Base-by-base conservation (phyloP, 306 rosid species). In the Oxytropis ochrocephala region DNA sequence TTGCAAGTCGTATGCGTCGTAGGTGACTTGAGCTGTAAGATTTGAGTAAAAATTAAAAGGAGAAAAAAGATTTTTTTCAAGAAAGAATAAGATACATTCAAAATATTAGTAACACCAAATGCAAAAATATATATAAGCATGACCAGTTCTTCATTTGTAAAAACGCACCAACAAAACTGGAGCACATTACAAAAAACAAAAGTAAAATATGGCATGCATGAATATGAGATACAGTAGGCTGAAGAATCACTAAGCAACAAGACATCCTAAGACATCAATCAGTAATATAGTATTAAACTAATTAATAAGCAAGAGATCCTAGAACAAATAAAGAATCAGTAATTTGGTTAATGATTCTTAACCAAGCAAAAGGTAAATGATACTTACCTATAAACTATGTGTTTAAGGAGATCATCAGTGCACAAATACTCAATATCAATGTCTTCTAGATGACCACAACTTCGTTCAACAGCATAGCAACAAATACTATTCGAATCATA, bases 11-110 rank as follows among this genome's bases (percentile, higher is more conserved):
- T 8, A 78, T 41, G 33, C 80, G 32, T 43, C 47, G 75, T 17
- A 82, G 55, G 17, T 50, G 27, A 17, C 74, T 44, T 6, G 78
- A 14, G 8, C 87, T 85, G 77, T 55, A 57, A 47, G 21, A 13
- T 17, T 14, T 5, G 41, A n/a, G n/a, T n/a, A 27, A 5, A 32
- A 13, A n/a, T 0, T 46, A 46, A 13, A 47, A 47, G 5, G 38
- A 7, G 7, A 14, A 1, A 14, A 13, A 13, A n/a, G 2, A 47
- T 3, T 8, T 2, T 6, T 47, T 2, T 6, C 14, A 5, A 47
- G 29, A 3, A 47, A 47, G 17, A 47, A 14, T 0, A 47, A 6
- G 17, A 6, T 5, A 14, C 8, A 47, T 47, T 47, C 0, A 3
- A 47, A 33, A 33, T 5, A 33, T 33, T 8, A 5, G 38, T 33